Conservation (phyloP, 108 stramenopile genomes). For the Tribonema minus region DNA sequence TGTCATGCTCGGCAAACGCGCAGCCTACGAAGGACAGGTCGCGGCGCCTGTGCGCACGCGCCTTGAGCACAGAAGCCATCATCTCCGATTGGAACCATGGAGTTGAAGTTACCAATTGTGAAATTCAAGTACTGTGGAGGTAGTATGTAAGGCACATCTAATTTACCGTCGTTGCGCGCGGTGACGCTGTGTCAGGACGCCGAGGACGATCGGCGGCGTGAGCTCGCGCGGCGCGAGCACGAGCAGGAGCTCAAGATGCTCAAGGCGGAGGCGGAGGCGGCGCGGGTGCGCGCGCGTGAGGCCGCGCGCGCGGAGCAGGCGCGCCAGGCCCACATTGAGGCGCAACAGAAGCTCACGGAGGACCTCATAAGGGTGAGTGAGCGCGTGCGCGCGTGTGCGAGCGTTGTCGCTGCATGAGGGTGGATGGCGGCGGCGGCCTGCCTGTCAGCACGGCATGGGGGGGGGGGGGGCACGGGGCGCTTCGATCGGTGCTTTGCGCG, state of each 20-base stretch:
- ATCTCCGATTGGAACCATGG: too few species aligned
- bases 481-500: neutral
- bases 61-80: too few species aligned
- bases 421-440: neutral
- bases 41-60: too few species aligned
- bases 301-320: neutral
- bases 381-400: neutral
- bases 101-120: too few species aligned
- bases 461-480: too few species aligned
- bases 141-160: too few species aligned
- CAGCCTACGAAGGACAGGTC: too few species aligned
- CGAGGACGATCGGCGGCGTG: neutral
- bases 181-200: slow-evolving; percentile 5
- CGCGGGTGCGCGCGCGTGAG: too few species aligned
- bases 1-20: too few species aligned
- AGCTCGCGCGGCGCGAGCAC: slow-evolving; percentile 7
- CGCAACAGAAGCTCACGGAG: neutral
- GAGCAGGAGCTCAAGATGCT: neutral
- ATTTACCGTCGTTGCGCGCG: neutral
- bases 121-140: too few species aligned
- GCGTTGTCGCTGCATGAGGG: neutral
- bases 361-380: neutral
- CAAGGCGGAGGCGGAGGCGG: slow-evolving; percentile 21
- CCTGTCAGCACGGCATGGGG: too few species aligned
- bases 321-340: neutral